Evolutionary conservation across 352 stramenopile species (phyloP).

Genomic region (Phytopythium cucurbitacearum): DNA sequence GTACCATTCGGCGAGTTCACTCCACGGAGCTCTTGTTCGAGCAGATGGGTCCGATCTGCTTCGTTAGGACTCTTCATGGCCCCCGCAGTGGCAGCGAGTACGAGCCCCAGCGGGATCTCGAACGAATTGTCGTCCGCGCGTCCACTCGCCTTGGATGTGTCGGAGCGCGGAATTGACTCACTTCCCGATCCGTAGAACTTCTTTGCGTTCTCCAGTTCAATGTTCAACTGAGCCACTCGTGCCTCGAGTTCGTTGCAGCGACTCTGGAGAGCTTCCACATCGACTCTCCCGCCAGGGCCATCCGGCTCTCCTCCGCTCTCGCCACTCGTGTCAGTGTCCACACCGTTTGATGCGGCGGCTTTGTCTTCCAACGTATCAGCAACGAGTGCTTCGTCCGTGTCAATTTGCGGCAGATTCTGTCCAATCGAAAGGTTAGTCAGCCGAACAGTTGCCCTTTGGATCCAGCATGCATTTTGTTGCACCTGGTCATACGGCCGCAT

Average conservation of each 20-base stretch:
- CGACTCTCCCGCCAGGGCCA: conserved; percentile 5
- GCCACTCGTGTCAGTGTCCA: background rate
- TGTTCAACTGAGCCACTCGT: conserved; percentile 52
- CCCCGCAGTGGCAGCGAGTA: conserved; percentile 65
- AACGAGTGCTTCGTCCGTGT: conserved; percentile 25
- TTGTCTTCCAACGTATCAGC: conserved; percentile 28
- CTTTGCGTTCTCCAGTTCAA: conserved; percentile 67
- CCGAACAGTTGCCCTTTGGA: background rate
- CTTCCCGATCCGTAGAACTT: conserved; percentile 77
- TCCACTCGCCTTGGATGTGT: conserved; percentile 65
- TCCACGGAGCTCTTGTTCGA: conserved; percentile 54
- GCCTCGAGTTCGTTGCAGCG: conserved; percentile 70
- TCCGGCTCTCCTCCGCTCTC: conserved; percentile 9
- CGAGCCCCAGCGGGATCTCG: conserved; percentile 80
- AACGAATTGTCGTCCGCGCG: conserved; percentile 67
- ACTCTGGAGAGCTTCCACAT: conserved; percentile 56
- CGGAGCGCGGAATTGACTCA: conserved; percentile 57
- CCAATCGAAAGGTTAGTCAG: background rate
- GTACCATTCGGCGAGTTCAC: conserved; percentile 48
- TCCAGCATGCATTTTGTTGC: background rate
- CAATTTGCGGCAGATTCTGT: conserved; percentile 64
- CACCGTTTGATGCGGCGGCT: conserved; percentile 5
- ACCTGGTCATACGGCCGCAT: conserved; percentile 84
- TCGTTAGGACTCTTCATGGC: conserved; percentile 71
- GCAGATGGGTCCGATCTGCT: conserved; percentile 49